phyloP scores from a whole-genome alignment of 2,329 filamentous ascomycete species.

The Apiospora hydei region DNA sequence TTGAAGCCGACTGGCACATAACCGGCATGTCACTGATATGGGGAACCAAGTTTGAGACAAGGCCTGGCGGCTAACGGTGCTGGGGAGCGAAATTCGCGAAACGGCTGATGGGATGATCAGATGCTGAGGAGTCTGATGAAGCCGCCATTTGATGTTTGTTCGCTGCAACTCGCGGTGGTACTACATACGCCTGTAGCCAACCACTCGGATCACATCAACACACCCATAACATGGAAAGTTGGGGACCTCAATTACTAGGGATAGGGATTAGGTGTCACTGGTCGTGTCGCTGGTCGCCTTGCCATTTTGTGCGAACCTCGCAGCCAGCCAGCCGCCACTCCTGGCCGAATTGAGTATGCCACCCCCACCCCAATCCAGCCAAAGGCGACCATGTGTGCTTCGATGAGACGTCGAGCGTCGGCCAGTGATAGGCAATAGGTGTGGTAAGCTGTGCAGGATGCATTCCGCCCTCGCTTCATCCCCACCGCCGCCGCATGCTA shows the following conservation, averaged over 20 bases:
- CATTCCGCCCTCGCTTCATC: conserved; percentile 11
- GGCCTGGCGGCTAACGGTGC: conserved; percentile 17
- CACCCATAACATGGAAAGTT: not conserved
- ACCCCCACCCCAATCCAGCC: conserved; percentile 15
- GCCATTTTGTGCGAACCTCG: not conserved
- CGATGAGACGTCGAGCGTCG: not conserved
- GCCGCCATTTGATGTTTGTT: not conserved
- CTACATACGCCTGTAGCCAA: conserved; percentile 18
- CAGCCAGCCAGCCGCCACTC: conserved; percentile 8
- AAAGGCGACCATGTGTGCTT: conserved; percentile 3
- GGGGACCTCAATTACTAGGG: too few relatives aligned
- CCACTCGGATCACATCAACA: conserved; percentile 20
- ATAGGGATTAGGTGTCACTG: too few relatives aligned
- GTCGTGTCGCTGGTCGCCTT: too few relatives aligned
- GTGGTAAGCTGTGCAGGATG: not conserved
- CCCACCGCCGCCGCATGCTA: conserved; percentile 1
- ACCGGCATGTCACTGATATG: not conserved
- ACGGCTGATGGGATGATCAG: conserved; percentile 12
- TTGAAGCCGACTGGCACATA: not conserved
- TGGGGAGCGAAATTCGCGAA: conserved; percentile 5
- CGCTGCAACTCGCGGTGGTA: not conserved
- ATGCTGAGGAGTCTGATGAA: not conserved
- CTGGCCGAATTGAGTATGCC: not conserved
- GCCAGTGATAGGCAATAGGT: not conserved
- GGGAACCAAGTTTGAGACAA: conserved; percentile 15